These are phyloP conservation scores for Avena eriantha DNA, from an alignment of 176 grass and related monocot genomes.

Conservation along the genomic window DNA sequence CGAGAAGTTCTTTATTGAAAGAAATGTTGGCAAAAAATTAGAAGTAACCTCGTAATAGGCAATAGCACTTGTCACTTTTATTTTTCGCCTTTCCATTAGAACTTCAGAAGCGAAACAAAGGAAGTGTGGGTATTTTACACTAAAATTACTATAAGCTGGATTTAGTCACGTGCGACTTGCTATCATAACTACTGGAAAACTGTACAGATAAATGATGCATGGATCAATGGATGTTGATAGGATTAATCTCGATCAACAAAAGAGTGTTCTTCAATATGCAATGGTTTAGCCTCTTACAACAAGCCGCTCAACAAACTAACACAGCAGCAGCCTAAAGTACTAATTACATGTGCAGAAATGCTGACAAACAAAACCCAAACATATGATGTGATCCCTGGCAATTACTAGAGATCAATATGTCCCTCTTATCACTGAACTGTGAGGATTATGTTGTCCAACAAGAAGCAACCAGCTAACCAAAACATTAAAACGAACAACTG, in stretches of 20 bases:
- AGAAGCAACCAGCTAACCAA: background rate
- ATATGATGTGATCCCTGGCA: background rate
- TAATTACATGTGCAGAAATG: background rate
- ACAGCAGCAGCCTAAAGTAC: background rate
- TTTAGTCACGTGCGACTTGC: no score
- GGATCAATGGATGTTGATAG: background rate
- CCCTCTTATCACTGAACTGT: background rate
- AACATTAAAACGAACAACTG: background rate
- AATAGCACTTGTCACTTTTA: background rate
- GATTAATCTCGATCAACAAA: background rate
- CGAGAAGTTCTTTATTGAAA: background rate
- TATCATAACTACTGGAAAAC: no score
- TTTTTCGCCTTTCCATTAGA: background rate
- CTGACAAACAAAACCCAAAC: background rate
- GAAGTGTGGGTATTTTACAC: background rate
- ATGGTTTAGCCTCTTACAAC: background rate
- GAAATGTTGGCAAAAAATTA: background rate
- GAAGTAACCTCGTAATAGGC: background rate
- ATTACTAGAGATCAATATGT: background rate
- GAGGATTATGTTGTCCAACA: background rate
- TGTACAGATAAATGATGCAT: background rate
- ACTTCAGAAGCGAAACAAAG: background rate
- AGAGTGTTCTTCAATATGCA: background rate
- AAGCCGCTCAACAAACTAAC: background rate
- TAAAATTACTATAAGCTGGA: background rate